These are phyloP conservation scores for Leonotis leonurus DNA, from an alignment of 257 asterid species.

Conservation along the genomic window DNA sequence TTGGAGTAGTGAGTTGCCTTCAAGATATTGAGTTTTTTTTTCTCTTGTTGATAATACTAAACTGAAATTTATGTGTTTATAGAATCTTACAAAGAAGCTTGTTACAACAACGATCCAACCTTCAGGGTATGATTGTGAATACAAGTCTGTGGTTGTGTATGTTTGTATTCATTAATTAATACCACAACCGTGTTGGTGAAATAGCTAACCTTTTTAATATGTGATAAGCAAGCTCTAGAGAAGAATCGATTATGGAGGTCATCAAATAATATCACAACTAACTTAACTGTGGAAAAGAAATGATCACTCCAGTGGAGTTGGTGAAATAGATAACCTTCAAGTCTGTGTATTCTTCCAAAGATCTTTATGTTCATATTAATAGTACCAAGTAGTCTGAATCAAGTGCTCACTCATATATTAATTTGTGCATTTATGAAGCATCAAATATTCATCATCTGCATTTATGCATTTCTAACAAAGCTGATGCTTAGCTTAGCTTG, in stretches of 20 bases:
- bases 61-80: not conserved
- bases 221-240: constrained; percentile 77
- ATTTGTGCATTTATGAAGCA: too few species aligned
- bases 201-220: not conserved
- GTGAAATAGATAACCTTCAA: too few species aligned
- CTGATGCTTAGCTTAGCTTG: too few species aligned
- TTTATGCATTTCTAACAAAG: too few species aligned
- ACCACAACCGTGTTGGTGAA: not conserved
- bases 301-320: constrained; percentile 43
- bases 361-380: not conserved
- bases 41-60: not conserved
- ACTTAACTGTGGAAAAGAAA: constrained; percentile 88
- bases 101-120: too few species aligned
- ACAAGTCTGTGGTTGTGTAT: too few species aligned
- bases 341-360: not conserved
- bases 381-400: not conserved
- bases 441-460: too few species aligned
- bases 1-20: not conserved
- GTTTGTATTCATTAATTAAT: too few species aligned
- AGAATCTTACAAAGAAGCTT: too few species aligned
- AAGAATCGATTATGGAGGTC: constrained; percentile 80
- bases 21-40: not conserved
- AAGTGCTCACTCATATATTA: too few species aligned
- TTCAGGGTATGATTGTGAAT: too few species aligned
- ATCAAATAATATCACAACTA: constrained; percentile 74